Evolutionary conservation across 495 filamentous ascomycete genomes (phyloP).

Genomic region (Xylaria curta): DNA sequence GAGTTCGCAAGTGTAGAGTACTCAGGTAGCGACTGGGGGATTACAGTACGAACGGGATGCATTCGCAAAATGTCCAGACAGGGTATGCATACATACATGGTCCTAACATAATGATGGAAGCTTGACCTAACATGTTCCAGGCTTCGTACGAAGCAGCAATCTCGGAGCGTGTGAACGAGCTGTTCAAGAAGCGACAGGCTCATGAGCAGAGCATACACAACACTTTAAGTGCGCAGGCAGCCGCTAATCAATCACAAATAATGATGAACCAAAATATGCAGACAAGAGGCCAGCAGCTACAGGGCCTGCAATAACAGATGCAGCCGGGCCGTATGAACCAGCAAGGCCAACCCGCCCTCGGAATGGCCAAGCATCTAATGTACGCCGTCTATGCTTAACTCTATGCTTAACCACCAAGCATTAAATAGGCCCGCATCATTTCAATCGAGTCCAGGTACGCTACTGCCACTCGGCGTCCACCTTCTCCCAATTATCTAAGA

Average conservation of each 20-base stretch:
- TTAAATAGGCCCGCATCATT: no score
- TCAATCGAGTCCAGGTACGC: not conserved
- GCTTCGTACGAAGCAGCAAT: constrained; percentile 47
- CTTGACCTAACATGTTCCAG: constrained; percentile 36
- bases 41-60: constrained; percentile 51
- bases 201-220: constrained; percentile 50
- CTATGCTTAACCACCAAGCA: no score
- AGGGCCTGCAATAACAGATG: constrained; percentile 57
- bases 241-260: constrained; percentile 48
- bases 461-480: constrained; percentile 82
- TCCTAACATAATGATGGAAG: constrained; percentile 7
- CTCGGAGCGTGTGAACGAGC: constrained; percentile 37
- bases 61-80: constrained; percentile 49
- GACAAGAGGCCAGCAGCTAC: constrained; percentile 50
- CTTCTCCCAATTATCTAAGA: constrained; percentile 85
- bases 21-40: constrained; percentile 41
- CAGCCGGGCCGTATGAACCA: constrained; percentile 53
- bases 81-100: constrained; percentile 37
- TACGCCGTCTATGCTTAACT: no score
- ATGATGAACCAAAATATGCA: constrained; percentile 54
- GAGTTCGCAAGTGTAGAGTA: constrained; percentile 39
- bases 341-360: constrained; percentile 45
- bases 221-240: constrained; percentile 47
- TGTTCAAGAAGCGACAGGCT: constrained; percentile 49
- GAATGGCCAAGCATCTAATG: constrained; percentile 45